phyloP scores from a whole-genome alignment of 768 basidiomycete genomes.

The Hypsizygus marmoreus region DNA sequence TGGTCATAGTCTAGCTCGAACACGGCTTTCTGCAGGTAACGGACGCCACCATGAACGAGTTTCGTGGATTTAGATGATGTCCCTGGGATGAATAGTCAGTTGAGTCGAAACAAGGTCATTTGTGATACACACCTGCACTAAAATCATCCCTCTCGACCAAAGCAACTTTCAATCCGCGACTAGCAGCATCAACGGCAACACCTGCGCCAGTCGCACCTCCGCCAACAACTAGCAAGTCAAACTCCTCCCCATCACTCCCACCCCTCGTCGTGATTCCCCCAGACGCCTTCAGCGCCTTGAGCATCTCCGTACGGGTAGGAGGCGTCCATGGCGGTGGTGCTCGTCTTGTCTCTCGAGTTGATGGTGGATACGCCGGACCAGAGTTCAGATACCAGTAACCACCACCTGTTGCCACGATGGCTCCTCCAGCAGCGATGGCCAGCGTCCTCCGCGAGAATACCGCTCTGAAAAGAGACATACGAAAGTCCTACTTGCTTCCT shows the following conservation, averaged over 20 bases:
- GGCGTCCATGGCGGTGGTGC: constrained; percentile 83
- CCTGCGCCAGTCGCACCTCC: constrained; percentile 97
- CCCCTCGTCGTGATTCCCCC: constrained; percentile 21
- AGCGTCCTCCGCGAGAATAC: constrained; percentile 61
- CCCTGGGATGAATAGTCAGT: constrained; percentile 44
- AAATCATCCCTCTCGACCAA: constrained; percentile 95
- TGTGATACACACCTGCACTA: constrained; percentile 61
- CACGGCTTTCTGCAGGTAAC: constrained; percentile 96
- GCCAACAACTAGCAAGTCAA: constrained; percentile 85
- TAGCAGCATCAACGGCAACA: constrained; percentile 94
- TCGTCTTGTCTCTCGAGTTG: constrained; percentile 65
- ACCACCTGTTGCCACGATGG: constrained; percentile 52
- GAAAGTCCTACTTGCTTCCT: too few species aligned
- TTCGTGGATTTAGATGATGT: constrained; percentile 98
- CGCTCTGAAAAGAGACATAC: constrained; percentile 38
- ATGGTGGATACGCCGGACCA: constrained; percentile 64
- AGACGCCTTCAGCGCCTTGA: constrained; percentile 56
- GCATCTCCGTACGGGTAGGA: constrained; percentile 66
- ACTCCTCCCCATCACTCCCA: constrained; percentile 48
- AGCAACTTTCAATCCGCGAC: constrained; percentile 88
- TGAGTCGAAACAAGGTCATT: background rate
- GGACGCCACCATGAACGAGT: constrained; percentile 96
- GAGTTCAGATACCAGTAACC: constrained; percentile 77
- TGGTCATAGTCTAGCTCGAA: constrained; percentile 96
- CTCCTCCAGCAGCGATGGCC: constrained; percentile 52